Percentiles rank a stretch among this genome's conserved stretches.
phyloP scores from a whole-genome alignment of 345 rosid genomes.

The Syzygium aromaticum region DNA sequence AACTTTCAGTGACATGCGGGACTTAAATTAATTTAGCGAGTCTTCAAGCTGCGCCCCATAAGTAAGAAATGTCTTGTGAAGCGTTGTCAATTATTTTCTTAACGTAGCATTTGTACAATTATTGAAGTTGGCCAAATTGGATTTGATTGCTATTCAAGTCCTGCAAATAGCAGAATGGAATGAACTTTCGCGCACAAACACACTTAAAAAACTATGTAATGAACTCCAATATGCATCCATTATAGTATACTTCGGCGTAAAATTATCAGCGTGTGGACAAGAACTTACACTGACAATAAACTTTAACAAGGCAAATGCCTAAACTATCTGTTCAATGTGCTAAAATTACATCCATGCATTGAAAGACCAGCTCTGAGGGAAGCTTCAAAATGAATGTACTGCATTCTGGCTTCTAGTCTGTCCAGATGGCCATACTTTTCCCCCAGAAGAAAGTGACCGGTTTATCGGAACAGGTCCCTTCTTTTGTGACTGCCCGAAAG shows the following conservation, averaged over 20 bases:
- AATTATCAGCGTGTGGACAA: neutral
- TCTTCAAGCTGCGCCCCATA: neutral
- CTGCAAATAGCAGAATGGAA: neutral
- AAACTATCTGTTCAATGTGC: neutral
- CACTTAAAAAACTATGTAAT: neutral
- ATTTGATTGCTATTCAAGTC: neutral
- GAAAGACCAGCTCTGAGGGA: neutral
- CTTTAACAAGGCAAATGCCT: neutral
- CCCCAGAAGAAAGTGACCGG: conserved; percentile 25
- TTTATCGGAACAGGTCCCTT: conserved; percentile 31
- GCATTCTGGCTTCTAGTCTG: conserved; percentile 10
- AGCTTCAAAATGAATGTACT: conserved; percentile 5
- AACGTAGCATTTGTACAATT: neutral
- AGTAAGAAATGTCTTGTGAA: neutral
- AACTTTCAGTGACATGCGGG: neutral
- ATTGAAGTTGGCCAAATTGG: neutral
- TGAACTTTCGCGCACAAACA: neutral
- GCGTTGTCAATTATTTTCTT: neutral
- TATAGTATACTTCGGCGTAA: neutral
- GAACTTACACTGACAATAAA: neutral
- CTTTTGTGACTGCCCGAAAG: conserved; percentile 25
- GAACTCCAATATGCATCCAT: neutral
- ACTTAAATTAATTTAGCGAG: neutral
- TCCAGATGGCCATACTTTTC: conserved; percentile 20
- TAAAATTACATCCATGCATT: neutral